These are phyloP conservation scores for Penicillium aurantiogriseum DNA, from an alignment of 2,329 filamentous ascomycete genomes.

Conservation along the genomic window DNA sequence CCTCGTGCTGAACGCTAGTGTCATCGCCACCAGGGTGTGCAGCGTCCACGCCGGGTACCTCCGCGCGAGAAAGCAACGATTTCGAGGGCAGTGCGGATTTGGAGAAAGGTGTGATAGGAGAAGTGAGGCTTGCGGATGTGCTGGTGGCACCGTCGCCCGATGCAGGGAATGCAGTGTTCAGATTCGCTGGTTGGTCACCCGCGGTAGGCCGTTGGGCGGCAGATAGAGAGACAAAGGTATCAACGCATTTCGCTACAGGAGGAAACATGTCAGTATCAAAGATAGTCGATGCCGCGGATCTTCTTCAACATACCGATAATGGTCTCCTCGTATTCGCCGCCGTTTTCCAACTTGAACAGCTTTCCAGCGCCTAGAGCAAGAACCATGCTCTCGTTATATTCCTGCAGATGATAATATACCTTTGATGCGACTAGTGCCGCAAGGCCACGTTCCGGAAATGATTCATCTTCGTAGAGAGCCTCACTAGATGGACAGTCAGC, in stretches of 20 bases:
- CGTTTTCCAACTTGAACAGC: slow-evolving; percentile 86
- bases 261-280: not conserved
- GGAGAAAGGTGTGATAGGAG: slow-evolving; percentile 91
- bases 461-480: slow-evolving; percentile 93
- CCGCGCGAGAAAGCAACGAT: slow-evolving; percentile 83
- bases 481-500: slow-evolving; percentile 60
- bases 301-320: slow-evolving; percentile 68
- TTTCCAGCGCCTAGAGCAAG: slow-evolving; percentile 94
- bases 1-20: slow-evolving; percentile 54
- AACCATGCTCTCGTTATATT: slow-evolving; percentile 98
- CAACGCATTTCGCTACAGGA: slow-evolving; percentile 76
- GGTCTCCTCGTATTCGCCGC: slow-evolving; percentile 96
- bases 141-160: slow-evolving; percentile 64
- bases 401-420: slow-evolving; percentile 97
- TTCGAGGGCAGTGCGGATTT: slow-evolving; percentile 91
- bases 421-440: slow-evolving; percentile 94
- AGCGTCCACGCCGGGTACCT: slow-evolving; percentile 60
- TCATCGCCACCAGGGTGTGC: slow-evolving; percentile 57
- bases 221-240: slow-evolving; percentile 88
- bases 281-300: not conserved
- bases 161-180: slow-evolving; percentile 76
- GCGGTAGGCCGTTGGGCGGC: slow-evolving; percentile 56
- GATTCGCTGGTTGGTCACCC: slow-evolving; percentile 59
- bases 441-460: slow-evolving; percentile 88
- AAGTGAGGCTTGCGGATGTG: slow-evolving; percentile 67